Base-by-base conservation (phyloP, 177 flowering plant genomes). In the Vitis hybrid region DNA sequence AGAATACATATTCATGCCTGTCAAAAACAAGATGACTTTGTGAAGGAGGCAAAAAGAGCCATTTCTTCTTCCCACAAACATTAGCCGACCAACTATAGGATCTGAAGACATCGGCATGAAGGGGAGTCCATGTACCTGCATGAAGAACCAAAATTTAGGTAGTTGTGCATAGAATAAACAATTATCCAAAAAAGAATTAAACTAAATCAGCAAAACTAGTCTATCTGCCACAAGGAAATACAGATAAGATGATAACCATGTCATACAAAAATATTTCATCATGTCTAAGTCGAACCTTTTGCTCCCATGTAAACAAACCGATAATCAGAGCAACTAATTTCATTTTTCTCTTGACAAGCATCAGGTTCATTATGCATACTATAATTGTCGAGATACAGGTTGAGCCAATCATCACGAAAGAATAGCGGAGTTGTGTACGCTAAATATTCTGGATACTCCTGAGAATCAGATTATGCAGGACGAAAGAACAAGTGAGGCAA, bases 11-110 rank as follows among this genome's bases (percentile, higher is more conserved):
- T 52, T 50, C 78, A 60, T 86, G 79, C 99, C 90, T 88, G 86
- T 95, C 99, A 83, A 89, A 91, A 21, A 89, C 81, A 71, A 87
- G 92, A 80, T 87, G 89, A 69, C 80, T 68, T 67, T 93, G 99
- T 65, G 83, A 81, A 71, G 99, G 97, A 70, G 97, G 74, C 58
- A 93, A 78, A 75, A 95, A 86, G 78, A 82, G 81, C 99, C 99
- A 95, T 60, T 76, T 72, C 78, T 95, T 95, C 87, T 74, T 83
- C 63, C 99, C 99, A 79, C 98, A 93, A 8, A 93, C 89, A 79
- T 95, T 95, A 63, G 99, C 98, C 46, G 99, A 95, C 98, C 98
- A 93, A 80, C 98, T 95, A 75, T 91, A 91, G 13, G 99, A 95
- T 79, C 93, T 83, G 76, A 95, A 95, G 72, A 95, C 99, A 83